These are phyloP conservation scores for Septoria linicola DNA, from an alignment of 2,329 filamentous ascomycete genomes.

Conservation along the genomic window DNA sequence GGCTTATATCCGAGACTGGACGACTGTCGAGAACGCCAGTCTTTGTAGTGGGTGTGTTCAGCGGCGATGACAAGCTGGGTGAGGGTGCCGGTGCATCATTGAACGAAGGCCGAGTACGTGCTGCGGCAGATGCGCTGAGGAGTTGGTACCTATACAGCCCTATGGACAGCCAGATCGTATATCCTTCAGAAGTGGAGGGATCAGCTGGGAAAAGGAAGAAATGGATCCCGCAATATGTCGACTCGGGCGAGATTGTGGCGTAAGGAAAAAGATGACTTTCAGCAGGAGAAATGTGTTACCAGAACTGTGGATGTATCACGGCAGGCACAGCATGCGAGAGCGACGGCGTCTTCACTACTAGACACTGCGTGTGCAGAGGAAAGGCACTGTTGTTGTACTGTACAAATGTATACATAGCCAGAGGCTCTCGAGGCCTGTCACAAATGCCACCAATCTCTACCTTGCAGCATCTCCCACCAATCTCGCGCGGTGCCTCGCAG, in stretches of 20 bases:
- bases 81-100: conserved; percentile 82
- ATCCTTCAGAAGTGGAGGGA: conserved; percentile 50
- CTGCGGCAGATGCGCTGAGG: conserved; percentile 82
- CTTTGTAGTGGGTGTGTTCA: conserved; percentile 91
- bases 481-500: neutral
- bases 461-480: no score
- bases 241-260: conserved; percentile 56
- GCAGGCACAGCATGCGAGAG: neutral
- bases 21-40: conserved; percentile 81
- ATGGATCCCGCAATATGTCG: conserved; percentile 58
- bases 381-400: neutral
- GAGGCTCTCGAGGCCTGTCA: neutral
- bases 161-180: conserved; percentile 49
- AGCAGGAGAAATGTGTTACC: neutral
- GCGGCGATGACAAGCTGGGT: conserved; percentile 84
- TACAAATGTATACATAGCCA: neutral
- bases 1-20: conserved; percentile 88
- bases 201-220: conserved; percentile 28
- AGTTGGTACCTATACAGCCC: conserved; percentile 96
- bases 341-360: neutral
- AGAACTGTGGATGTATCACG: neutral
- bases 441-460: no score
- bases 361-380: neutral
- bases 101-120: conserved; percentile 72
- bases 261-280: neutral